These are phyloP conservation scores for Castanea mollissima DNA, from an alignment of 306 rosid species.

Conservation along the genomic window DNA sequence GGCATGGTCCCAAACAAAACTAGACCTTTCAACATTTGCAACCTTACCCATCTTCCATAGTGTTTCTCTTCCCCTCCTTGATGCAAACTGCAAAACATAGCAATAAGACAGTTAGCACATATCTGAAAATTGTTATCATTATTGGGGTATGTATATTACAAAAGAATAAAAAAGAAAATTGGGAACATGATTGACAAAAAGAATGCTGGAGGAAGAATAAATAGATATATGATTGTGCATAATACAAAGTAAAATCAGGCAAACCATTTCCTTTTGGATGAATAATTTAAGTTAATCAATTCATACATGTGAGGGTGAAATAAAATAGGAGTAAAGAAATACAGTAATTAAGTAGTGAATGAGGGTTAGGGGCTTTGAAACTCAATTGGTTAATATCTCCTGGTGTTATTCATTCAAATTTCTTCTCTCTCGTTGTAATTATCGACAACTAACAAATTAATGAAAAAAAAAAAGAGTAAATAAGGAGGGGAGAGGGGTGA, in stretches of 20 bases:
- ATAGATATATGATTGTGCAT: not conserved
- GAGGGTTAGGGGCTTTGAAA: too few relatives aligned
- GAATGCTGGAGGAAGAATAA: not conserved
- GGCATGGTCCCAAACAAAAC: not conserved
- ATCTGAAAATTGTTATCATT: not conserved
- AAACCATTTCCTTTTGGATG: too few relatives aligned
- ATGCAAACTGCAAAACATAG: not conserved
- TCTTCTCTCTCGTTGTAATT: too few relatives aligned
- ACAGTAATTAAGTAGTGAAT: too few relatives aligned
- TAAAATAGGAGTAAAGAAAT: not conserved
- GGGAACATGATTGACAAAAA: not conserved
- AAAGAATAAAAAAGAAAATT: not conserved
- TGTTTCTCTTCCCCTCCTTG: not conserved
- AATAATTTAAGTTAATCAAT: not conserved
- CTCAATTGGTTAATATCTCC: too few relatives aligned
- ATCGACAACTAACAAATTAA: not conserved
- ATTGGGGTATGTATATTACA: not conserved
- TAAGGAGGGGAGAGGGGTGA: constrained; percentile 3
- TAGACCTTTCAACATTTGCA: not conserved
- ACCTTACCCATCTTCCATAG: not conserved
- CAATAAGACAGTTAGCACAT: not conserved
- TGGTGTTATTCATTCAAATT: too few relatives aligned
- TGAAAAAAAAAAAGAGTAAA: not conserved
- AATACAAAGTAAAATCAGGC: not conserved
- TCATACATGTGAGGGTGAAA: not conserved